Base-by-base conservation (phyloP, 1,284 basidiomycete species). In the Boletellus dicymbophilus region DNA sequence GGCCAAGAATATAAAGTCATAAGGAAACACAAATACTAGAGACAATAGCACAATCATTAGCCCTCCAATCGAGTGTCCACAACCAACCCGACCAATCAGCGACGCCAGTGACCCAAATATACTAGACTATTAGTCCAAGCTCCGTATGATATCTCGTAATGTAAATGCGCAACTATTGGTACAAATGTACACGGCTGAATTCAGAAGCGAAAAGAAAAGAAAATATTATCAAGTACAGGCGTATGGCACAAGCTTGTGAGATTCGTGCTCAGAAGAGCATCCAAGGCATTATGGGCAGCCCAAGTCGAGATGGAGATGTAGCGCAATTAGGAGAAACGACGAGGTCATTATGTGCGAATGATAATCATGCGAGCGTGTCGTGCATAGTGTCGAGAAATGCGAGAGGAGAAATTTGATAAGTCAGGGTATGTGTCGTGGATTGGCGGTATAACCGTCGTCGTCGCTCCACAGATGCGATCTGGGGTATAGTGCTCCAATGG, bases 181-280 rank as follows among this genome's bases (percentile, higher is more conserved):
- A 67, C 66, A 69, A 37, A 70, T 68, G 58, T 64, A 69, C 66
- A 63, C 22, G n/a, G n/a, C n/a, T n/a, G n/a, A n/a, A n/a, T n/a
- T n/a, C n/a, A n/a, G n/a, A 48, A 44, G 39, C 18, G 50, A 61
- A 63, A 56, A 36, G 48, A 46, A 44, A 47, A 56, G 47, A 48
- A 30, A 54, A 64, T 55, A 65, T 68, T 69, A 66, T 63, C 51
- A 46, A 62, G 58, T 67, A 67, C 68, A 70, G 55, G 26, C 48
- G 36, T 69, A 68, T 68, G 66, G 53, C 65, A 70, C 68, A 53
- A 46, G 42, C 21, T 55, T 55, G 53, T 49, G 30, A 39, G 55
- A 55, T 26, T 57, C 62, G 65, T 55, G 50, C 42, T 63, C 31
- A 38, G 25, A 47, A 49, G 41, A 45, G 44, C 41, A 31, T 37